These are phyloP conservation scores for Eucalyptus lansdowneana DNA, from an alignment of 345 rosid genomes.

Conservation along the genomic window DNA sequence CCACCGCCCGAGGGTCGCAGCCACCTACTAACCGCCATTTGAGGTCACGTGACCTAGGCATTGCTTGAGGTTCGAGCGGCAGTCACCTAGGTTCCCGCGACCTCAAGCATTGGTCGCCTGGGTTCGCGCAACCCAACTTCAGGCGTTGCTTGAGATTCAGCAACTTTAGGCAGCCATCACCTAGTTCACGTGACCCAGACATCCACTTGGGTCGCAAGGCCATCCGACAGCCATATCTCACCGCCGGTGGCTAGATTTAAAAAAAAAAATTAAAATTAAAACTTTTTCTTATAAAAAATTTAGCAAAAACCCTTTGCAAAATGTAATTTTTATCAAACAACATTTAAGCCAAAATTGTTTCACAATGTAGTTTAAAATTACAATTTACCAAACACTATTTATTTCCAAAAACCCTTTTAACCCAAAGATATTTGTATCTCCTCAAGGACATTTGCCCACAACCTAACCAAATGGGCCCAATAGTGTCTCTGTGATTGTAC, in stretches of 20 bases:
- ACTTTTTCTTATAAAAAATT: too few relatives aligned
- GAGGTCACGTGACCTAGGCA: fast-evolving
- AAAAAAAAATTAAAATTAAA: too few relatives aligned
- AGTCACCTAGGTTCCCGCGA: fast-evolving
- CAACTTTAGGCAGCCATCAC: fast-evolving
- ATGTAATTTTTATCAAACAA: neutral
- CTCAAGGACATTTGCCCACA: too few relatives aligned
- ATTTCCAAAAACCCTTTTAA: fast-evolving
- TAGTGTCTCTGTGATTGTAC: neutral
- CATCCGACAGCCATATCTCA: fast-evolving
- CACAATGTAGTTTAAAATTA: neutral
- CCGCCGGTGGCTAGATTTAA: too few relatives aligned
- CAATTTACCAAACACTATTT: too few relatives aligned
- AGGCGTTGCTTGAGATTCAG: fast-evolving
- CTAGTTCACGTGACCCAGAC: fast-evolving
- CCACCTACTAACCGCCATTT: fast-evolving
- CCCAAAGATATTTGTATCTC: too few relatives aligned
- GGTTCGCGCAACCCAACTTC: fast-evolving
- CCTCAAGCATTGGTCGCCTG: fast-evolving
- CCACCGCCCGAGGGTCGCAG: fast-evolving
- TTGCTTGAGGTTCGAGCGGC: fast-evolving
- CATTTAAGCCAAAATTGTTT: too few relatives aligned
- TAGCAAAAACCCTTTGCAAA: neutral
- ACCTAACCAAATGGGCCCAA: fast-evolving
- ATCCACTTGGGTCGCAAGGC: fast-evolving